Conservation (phyloP, 2,329 filamentous ascomycete species). For the Alternaria burnsii region DNA sequence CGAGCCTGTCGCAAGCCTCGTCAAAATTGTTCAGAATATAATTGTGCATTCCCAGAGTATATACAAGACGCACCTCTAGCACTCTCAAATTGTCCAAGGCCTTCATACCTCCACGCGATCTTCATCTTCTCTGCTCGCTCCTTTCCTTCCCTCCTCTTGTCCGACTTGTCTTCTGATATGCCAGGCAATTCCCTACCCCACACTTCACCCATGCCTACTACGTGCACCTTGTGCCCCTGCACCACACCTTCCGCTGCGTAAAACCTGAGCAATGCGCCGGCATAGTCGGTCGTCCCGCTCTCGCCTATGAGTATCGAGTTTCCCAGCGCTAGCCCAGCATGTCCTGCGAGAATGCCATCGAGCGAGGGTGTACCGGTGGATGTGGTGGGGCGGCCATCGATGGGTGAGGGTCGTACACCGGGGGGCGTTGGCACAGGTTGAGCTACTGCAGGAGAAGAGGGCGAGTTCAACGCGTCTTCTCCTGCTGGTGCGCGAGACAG, state of each 20-base stretch:
- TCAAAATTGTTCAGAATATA: constrained; percentile 24
- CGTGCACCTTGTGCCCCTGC: constrained; percentile 88
- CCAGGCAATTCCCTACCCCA: constrained; percentile 89
- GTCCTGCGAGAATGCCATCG: constrained; percentile 84
- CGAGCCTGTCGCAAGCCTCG: constrained; percentile 26
- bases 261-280: constrained; percentile 82
- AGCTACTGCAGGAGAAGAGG: constrained; percentile 21
- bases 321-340: constrained; percentile 84
- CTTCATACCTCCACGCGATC: constrained; percentile 98
- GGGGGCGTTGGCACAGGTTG: constrained; percentile 26
- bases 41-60: constrained; percentile 27
- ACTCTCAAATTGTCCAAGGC: constrained; percentile 74
- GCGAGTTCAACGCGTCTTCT: constrained; percentile 22
- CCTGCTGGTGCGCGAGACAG: constrained; percentile 54
- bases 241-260: constrained; percentile 93
- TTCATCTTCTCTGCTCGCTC: constrained; percentile 77
- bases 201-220: constrained; percentile 78
- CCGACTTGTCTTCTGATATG: constrained; percentile 59
- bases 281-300: constrained; percentile 92
- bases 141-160: constrained; percentile 37
- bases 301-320: constrained; percentile 84
- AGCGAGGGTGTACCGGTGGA: constrained; percentile 90
- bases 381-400: constrained; percentile 86
- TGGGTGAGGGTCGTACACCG: constrained; percentile 81
- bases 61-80: constrained; percentile 66